These are phyloP conservation scores for Thraustochytrium sp. DNA, from an alignment of 352 stramenopile species.

Conservation along the genomic window DNA sequence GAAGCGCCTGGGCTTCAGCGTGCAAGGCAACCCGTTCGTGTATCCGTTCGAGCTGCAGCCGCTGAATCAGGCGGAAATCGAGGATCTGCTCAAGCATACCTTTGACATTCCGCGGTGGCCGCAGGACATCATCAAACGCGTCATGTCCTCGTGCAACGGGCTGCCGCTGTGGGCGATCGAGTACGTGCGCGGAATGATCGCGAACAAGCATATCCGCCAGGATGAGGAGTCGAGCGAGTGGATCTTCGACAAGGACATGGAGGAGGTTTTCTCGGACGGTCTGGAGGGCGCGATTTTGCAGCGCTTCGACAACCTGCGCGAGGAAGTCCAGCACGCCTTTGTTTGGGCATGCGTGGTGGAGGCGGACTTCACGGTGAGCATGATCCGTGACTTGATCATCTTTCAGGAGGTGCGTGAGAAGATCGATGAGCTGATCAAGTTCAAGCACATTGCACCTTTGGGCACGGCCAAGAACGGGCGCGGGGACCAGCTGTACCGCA, in stretches of 20 bases:
- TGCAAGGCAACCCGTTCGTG: constrained; percentile 10
- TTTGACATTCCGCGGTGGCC: constrained; percentile 17
- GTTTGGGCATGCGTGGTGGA: constrained; percentile 30
- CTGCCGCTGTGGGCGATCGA: constrained; percentile 34
- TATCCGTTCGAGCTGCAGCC: constrained; percentile 1
- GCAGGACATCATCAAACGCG: constrained; percentile 23
- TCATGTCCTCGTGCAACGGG: constrained; percentile 10
- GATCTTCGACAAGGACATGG: constrained; percentile 37
- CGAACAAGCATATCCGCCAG: constrained; percentile 27
- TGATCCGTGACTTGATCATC: constrained; percentile 13
- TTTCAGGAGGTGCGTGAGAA: constrained; percentile 28
- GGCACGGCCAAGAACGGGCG: background rate
- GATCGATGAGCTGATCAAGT: constrained; percentile 27
- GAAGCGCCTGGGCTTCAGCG: background rate
- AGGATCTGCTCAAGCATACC: constrained; percentile 24
- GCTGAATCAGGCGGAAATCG: background rate
- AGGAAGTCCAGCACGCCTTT: constrained; percentile 34
- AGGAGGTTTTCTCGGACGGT: constrained; percentile 25
- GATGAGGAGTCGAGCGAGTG: background rate
- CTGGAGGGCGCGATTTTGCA: constrained; percentile 35
- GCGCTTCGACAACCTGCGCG: constrained; percentile 19
- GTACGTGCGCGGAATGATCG: constrained; percentile 41
- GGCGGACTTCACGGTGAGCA: constrained; percentile 4
- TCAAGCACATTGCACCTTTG: background rate
- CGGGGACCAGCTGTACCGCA: constrained; percentile 6